Conservation (phyloP, 2,329 filamentous ascomycete species). For the Cordyceps cicadae region DNA sequence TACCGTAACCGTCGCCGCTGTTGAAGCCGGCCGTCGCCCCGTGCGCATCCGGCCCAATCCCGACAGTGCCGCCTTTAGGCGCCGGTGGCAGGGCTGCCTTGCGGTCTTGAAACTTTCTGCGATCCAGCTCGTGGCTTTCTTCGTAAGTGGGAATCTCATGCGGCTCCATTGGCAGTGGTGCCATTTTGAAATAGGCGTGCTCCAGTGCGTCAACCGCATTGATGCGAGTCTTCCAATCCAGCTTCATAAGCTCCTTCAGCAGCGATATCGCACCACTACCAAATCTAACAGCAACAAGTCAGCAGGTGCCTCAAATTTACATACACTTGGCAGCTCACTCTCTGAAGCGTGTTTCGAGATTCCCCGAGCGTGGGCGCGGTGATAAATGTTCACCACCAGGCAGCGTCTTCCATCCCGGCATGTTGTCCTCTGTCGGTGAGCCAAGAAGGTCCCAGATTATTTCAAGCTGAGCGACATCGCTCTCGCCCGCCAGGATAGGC, state of each 20-base stretch:
- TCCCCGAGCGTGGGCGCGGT: constrained; percentile 53
- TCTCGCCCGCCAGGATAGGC: constrained; percentile 84
- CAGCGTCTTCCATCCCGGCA: constrained; percentile 82
- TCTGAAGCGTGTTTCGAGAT: constrained; percentile 65
- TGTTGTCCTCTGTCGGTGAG: constrained; percentile 77
- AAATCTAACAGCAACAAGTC: constrained; percentile 35
- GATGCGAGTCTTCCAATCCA: constrained; percentile 82
- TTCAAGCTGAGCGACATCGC: constrained; percentile 80
- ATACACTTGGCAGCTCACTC: constrained; percentile 42
- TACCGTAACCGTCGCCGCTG: constrained; percentile 41
- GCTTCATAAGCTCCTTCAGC: constrained; percentile 70
- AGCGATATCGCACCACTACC: constrained; percentile 68
- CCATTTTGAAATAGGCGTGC: constrained; percentile 80
- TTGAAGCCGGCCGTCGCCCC: constrained; percentile 39
- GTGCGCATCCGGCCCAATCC: constrained; percentile 55
- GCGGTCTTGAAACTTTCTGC: constrained; percentile 80
- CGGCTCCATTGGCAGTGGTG: constrained; percentile 70
- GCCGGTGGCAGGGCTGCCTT: constrained; percentile 80
- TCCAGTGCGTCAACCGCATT: constrained; percentile 91
- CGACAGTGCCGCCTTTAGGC: constrained; percentile 83
- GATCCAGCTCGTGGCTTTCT: constrained; percentile 93
- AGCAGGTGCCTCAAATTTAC: constrained; percentile 8
- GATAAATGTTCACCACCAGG: constrained; percentile 72
- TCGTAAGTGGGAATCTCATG: constrained; percentile 86
- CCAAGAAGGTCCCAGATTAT: constrained; percentile 92